Base-by-base conservation (phyloP, 257 asterid species). In the Primulina eburnea region DNA sequence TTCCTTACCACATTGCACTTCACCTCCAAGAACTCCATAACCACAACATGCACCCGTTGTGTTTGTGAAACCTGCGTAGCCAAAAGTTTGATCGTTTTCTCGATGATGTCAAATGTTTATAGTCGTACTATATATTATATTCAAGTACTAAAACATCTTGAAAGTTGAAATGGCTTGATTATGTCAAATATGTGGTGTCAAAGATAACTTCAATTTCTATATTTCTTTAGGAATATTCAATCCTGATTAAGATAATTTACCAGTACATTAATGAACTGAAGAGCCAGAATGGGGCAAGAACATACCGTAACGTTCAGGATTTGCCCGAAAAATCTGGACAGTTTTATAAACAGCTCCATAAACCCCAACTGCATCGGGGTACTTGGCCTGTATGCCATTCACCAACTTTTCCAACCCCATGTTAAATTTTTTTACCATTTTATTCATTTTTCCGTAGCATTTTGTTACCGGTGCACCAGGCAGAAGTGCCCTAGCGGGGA, bases 11-110 rank as follows among this genome's bases (percentile, higher is more conserved):
- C 96, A 90, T 38, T 90, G 96, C 11, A 80, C 1, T 65, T 76
- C 56, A 37, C 95, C 95, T 70, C 95, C 84, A 0, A 90, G 82
- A 1, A 38, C 75, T 77, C 96, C 96, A 71, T 64, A 71, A 0
- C 95, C 96, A 71, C 96, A 89, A 38, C 96, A 89, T 34, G 95
- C 96, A 56, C 62, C 82, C 1, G 32, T 70, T 18, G 81, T 89
- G 60, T 89, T 78, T 8, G 40, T 59, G 58, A 87, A 89, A 18
- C 92, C 96, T 89, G 75, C 47, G 17, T 16, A 11, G 18, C 6
- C 29, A 60, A 16, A 67, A 40, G 37, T 33, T 33, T 28, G 4
- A 28, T 28, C 7, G 21, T 29, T 38, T 64, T 28, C 7, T 29
- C 3, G 30, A 26, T 72, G 2, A 8, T 11, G 2, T 30, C 3